Percentiles rank a stretch among this genome's conserved stretches.
These are phyloP conservation scores for Parmelia sp. DNA, from an alignment of 495 filamentous ascomycete genomes.

Conservation along the genomic window DNA sequence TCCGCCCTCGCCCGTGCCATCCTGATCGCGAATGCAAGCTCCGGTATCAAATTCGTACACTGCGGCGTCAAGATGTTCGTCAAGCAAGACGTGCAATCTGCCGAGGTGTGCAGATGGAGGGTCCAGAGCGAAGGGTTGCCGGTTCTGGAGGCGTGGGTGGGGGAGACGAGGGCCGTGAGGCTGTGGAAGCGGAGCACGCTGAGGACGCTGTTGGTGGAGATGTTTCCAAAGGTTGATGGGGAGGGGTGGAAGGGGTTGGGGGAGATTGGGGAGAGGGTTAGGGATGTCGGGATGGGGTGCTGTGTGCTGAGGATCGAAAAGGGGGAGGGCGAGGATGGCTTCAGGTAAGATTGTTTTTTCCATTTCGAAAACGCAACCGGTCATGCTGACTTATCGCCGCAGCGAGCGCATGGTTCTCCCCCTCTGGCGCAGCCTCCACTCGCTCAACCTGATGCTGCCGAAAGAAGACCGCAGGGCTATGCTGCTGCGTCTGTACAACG, in stretches of 20 bases:
- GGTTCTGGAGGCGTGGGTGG: conserved; percentile 82
- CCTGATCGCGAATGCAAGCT: conserved; percentile 72
- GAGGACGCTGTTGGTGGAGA: conserved; percentile 73
- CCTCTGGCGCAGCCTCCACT: conserved; percentile 81
- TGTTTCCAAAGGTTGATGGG: conserved; percentile 78
- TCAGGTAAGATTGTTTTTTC: conserved; percentile 42
- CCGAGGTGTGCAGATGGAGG: conserved; percentile 81
- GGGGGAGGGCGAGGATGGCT: conserved; percentile 59
- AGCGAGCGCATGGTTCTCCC: conserved; percentile 80
- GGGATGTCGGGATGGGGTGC: conserved; percentile 79
- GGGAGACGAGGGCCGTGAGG: conserved; percentile 64
- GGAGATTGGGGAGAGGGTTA: conserved; percentile 81
- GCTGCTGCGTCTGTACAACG: conserved; percentile 85
- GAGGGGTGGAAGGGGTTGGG: conserved; percentile 66
- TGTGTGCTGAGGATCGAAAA: conserved; percentile 80
- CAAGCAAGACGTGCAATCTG: conserved; percentile 85
- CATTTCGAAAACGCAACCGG: background rate
- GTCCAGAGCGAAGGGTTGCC: conserved; percentile 90
- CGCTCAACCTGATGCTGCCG: conserved; percentile 89
- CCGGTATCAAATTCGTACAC: conserved; percentile 90
- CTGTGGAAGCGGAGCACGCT: conserved; percentile 71
- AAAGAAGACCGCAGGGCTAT: conserved; percentile 94
- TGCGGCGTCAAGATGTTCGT: conserved; percentile 98
- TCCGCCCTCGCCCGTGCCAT: conserved; percentile 78
- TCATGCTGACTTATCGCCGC: conserved; percentile 20